Evolutionary conservation across 176 grass and related monocot species (phyloP), one percentile per base, ranked within the genome.

Genomic region (Coix lacrymajobi): DNA sequence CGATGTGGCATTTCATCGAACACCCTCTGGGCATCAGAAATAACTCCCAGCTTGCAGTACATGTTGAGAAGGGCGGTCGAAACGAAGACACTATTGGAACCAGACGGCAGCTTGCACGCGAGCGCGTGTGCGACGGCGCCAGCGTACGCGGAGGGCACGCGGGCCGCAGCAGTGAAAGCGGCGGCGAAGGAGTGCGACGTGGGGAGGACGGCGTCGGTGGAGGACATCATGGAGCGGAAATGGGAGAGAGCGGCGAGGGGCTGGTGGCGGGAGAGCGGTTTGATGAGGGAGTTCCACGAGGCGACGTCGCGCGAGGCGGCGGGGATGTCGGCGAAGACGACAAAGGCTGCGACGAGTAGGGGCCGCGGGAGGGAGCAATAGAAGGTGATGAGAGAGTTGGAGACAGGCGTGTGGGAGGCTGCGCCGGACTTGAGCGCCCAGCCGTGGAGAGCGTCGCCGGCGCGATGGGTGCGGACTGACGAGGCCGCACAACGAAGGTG

Each of bases 211-310:
- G 65, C 30, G n/a, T 37, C 32, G 45, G 36, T 30, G 8, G 85
- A 83, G 16, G 65, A 73, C 13, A 89, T 73, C 93, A 95, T 95
- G 52, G 68, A 61, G 51, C 83, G 62, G 76, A 92, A 95, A 58
- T 81, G 85, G 12, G 69, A 44, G 68, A 90, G 61, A 22, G 85
- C 90, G 43, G 64, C 24, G 43, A 69, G 29, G 1, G 93, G 77
- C 5, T 58, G 45, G 66, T 76, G 45, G 33, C 85, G 79, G 25
- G 93, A 88, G 75, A 86, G 79, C 20, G 85, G 74, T 43, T 95
- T 92, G 87, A 95, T 84, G 75, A 95, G 88, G 83, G 82, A 92
- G 40, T 95, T 92, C 90, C 88, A 92, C 1, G 90, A 95, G 75
- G 91, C 88, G 32, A 76, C 83, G 75, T 92, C 93, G 13, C 76